Conservation (phyloP, 202 grass and related monocot species). For the Carex sylvatica region DNA sequence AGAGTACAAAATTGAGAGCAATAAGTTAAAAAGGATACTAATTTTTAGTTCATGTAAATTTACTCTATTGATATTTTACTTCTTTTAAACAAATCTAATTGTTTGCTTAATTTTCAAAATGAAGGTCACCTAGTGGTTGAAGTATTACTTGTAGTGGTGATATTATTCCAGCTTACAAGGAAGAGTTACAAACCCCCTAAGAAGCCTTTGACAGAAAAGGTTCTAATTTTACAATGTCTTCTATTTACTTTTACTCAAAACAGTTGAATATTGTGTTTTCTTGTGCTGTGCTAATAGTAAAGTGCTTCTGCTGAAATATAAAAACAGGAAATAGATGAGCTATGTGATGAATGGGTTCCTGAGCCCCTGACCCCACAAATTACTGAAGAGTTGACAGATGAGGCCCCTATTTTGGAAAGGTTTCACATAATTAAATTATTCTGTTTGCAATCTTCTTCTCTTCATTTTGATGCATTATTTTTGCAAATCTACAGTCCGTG, state of each 20-base stretch:
- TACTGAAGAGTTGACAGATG: constrained; percentile 42
- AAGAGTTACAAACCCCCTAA: constrained; percentile 97
- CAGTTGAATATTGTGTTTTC: not conserved
- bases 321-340: constrained; percentile 85
- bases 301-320: constrained; percentile 25
- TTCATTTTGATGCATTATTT: not conserved
- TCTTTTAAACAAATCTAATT: constrained; percentile 27
- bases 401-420: constrained; percentile 77
- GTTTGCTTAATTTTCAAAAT: constrained; percentile 23
- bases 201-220: constrained; percentile 87
- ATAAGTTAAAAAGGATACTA: not conserved
- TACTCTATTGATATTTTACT: not conserved
- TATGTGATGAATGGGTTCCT: constrained; percentile 92
- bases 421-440: constrained; percentile 33
- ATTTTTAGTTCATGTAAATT: not conserved
- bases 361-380: constrained; percentile 82
- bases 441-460: not conserved
- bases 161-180: constrained; percentile 87
- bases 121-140: constrained; percentile 91
- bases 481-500: not conserved
- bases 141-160: constrained; percentile 78
- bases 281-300: constrained; percentile 14
- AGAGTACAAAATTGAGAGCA: not conserved
- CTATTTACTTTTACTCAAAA: not conserved
- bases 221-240: constrained; percentile 18